Conservation (phyloP, 306 rosid species). For the Medicago lupulina region DNA sequence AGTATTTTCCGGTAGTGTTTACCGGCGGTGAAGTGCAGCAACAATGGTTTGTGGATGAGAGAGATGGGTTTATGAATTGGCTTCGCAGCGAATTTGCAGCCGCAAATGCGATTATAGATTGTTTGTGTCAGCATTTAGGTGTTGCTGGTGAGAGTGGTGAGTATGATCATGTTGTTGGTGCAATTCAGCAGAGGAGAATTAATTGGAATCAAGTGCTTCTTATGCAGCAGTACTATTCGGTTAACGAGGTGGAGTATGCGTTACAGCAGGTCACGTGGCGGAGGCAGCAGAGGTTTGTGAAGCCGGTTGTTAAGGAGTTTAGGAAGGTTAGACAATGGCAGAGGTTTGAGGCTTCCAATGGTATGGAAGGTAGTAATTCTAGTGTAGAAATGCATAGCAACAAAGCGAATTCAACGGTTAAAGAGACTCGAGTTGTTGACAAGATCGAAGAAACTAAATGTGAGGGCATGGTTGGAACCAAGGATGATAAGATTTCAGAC, state of each 20-base stretch:
- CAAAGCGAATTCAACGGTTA: conserved; percentile 56
- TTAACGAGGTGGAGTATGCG: conserved; percentile 69
- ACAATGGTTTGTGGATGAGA: conserved; percentile 91
- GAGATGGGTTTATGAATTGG: conserved; percentile 93
- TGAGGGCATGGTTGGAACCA: conserved; percentile 53
- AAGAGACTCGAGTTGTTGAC: conserved; percentile 51
- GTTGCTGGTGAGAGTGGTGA: conserved; percentile 81
- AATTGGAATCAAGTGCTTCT: conserved; percentile 94
- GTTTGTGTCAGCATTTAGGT: conserved; percentile 82
- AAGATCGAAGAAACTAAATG: conserved; percentile 57
- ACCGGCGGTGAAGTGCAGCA: conserved; percentile 52
- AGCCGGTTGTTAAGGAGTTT: conserved; percentile 61
- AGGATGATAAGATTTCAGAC: conserved; percentile 52
- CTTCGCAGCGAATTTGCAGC: conserved; percentile 96
- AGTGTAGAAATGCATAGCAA: conserved; percentile 56
- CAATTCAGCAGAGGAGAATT: conserved; percentile 79
- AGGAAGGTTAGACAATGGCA: conserved; percentile 73
- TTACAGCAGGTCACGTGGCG: conserved; percentile 83
- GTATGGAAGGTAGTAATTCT: conserved; percentile 61
- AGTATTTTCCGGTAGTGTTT: conserved; percentile 1
- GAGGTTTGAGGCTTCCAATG: conserved; percentile 51
- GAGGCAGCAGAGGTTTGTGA: conserved; percentile 79
- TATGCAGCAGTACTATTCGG: conserved; percentile 95
- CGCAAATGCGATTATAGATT: conserved; percentile 91
- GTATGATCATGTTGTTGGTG: conserved; percentile 70